These are phyloP conservation scores for Tricholoma sp. DNA, from an alignment of 768 basidiomycete genomes.

Conservation along the genomic window DNA sequence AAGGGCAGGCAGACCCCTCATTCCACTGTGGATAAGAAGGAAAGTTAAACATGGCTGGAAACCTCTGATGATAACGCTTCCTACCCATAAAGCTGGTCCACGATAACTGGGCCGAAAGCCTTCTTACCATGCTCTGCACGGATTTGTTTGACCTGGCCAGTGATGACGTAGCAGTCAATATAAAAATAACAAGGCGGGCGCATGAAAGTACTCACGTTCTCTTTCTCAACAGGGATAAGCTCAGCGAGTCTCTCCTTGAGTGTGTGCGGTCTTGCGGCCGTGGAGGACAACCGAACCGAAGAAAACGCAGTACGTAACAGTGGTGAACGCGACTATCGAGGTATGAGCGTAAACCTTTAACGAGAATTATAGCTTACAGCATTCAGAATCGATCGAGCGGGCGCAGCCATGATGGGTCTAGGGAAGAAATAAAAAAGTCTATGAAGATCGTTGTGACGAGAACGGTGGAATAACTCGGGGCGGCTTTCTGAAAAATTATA, in stretches of 20 bases:
- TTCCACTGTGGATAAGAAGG: slow-evolving; percentile 62
- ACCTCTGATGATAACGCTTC: slow-evolving; percentile 11
- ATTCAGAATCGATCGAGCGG: slow-evolving; percentile 31
- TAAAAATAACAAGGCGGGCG: neutral
- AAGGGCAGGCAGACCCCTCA: slow-evolving; percentile 86
- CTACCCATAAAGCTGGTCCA: slow-evolving; percentile 88
- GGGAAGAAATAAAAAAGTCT: neutral
- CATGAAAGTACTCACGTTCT: slow-evolving; percentile 44
- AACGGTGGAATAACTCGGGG: slow-evolving; percentile 14
- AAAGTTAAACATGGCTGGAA: slow-evolving; percentile 2
- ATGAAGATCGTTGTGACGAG: neutral
- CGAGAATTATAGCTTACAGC: slow-evolving; percentile 26
- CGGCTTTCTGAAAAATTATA: slow-evolving; percentile 7
- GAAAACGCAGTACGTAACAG: slow-evolving; percentile 38
- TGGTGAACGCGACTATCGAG: slow-evolving; percentile 44
- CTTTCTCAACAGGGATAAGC: slow-evolving; percentile 85
- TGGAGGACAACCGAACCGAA: slow-evolving; percentile 59
- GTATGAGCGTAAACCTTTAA: slow-evolving; percentile 1
- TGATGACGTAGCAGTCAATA: slow-evolving; percentile 5
- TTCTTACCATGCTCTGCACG: slow-evolving; percentile 89
- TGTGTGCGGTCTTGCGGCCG: slow-evolving; percentile 59
- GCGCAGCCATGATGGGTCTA: slow-evolving; percentile 36
- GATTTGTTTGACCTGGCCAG: slow-evolving; percentile 84
- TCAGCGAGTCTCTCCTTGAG: slow-evolving; percentile 92
- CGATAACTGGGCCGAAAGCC: slow-evolving; percentile 84